Evolutionary conservation across 176 grass and related monocot species (phyloP).

Genomic region (Typha latifolia): DNA sequence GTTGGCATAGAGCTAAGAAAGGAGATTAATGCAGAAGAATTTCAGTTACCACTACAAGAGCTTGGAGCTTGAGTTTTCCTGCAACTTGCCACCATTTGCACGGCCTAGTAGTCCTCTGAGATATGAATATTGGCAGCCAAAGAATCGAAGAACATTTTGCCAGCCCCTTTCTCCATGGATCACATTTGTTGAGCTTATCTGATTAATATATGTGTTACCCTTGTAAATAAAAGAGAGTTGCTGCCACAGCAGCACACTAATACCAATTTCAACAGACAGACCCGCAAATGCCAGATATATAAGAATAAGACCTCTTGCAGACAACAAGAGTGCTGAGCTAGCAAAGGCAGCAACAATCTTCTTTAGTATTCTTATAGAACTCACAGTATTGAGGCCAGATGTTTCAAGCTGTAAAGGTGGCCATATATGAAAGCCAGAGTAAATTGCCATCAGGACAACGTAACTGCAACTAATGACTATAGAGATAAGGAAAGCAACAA

Average conservation of each 20-base stretch:
- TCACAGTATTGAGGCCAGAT: constrained; percentile 22
- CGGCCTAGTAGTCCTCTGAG: constrained; percentile 44
- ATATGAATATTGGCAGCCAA: constrained; percentile 58
- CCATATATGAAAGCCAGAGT: constrained; percentile 66
- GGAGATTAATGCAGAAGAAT: background rate
- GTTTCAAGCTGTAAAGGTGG: constrained; percentile 44
- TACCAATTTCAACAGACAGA: constrained; percentile 76
- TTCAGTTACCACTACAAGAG: constrained; percentile 21
- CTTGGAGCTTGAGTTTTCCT: constrained; percentile 72
- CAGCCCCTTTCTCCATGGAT: constrained; percentile 53
- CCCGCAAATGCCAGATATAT: constrained; percentile 84
- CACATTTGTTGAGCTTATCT: constrained; percentile 39
- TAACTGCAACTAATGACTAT: constrained; percentile 80
- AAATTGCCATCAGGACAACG: constrained; percentile 52
- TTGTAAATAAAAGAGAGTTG: constrained; percentile 87
- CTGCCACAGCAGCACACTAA: constrained; percentile 69
- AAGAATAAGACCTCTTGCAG: constrained; percentile 76
- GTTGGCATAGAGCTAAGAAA: background rate
- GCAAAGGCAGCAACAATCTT: constrained; percentile 40
- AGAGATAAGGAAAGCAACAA: constrained; percentile 78
- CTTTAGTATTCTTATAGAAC: constrained; percentile 29
- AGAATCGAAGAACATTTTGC: constrained; percentile 75
- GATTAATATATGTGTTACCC: constrained; percentile 74
- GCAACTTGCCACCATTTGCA: constrained; percentile 42
- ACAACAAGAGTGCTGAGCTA: constrained; percentile 60